These are phyloP conservation scores for Phytophthora crassamura DNA, from an alignment of 352 stramenopile species.

Conservation along the genomic window DNA sequence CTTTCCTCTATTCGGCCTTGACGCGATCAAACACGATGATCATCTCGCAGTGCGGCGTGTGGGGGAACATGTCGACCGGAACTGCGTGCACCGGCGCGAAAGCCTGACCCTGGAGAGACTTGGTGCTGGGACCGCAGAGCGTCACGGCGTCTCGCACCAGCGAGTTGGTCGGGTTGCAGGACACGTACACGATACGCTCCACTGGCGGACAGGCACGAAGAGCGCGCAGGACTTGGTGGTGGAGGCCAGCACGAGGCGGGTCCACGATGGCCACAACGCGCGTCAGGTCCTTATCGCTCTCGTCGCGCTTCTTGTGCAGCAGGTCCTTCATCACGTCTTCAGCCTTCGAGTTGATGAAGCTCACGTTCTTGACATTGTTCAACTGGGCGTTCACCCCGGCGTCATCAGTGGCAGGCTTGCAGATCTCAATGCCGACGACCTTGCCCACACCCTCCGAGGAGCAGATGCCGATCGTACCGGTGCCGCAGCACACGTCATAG, in stretches of 20 bases:
- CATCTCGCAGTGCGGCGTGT: constrained; percentile 98
- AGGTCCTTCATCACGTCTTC: constrained; percentile 92
- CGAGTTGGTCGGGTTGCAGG: constrained; percentile 97
- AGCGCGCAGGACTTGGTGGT: constrained; percentile 91
- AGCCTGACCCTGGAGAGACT: constrained; percentile 90
- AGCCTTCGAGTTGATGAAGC: constrained; percentile 92
- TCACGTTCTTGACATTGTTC: constrained; percentile 89
- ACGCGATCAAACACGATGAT: constrained; percentile 97
- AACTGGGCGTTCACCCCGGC: constrained; percentile 85
- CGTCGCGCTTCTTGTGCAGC: constrained; percentile 63
- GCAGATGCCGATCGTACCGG: constrained; percentile 97
- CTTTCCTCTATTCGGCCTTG: constrained; percentile 35
- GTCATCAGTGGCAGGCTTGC: constrained; percentile 91
- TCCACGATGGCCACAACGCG: constrained; percentile 97
- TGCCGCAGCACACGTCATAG: constrained; percentile 99
- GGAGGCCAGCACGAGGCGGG: constrained; percentile 95
- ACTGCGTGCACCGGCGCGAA: constrained; percentile 94
- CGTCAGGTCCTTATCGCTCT: constrained; percentile 62
- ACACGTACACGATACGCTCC: constrained; percentile 97
- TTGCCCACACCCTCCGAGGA: constrained; percentile 84
- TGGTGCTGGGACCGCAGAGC: constrained; percentile 95
- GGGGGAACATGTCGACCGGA: constrained; percentile 99
- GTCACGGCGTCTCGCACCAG: constrained; percentile 89
- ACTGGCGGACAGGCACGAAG: constrained; percentile 85
- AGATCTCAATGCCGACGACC: constrained; percentile 91